These are phyloP conservation scores for Picea glauca DNA, from an alignment of 75 land plant genomes.

Conservation along the genomic window DNA sequence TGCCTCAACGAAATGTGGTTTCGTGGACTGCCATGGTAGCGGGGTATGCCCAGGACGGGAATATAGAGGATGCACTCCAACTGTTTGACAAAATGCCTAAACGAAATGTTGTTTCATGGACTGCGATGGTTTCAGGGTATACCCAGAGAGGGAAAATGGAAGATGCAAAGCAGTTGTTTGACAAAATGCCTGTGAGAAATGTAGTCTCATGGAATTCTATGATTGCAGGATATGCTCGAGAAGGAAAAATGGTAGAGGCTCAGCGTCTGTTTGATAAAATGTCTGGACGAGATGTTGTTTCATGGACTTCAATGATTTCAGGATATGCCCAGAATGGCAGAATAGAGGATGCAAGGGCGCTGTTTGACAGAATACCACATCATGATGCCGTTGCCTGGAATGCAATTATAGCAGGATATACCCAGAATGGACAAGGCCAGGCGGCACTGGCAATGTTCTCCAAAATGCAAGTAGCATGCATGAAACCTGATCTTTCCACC, in stretches of 20 bases:
- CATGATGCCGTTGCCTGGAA: too few species aligned
- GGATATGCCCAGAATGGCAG: too few species aligned
- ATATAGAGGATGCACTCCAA: slow-evolving; percentile 20
- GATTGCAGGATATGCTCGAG: slow-evolving; percentile 44
- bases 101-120: slow-evolving; percentile 14
- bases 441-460: slow-evolving; percentile 30
- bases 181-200: slow-evolving; percentile 17
- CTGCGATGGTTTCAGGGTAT: slow-evolving; percentile 53
- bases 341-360: too few species aligned
- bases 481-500: too few species aligned
- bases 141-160: slow-evolving; percentile 52
- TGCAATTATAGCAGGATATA: too few species aligned
- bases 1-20: too few species aligned
- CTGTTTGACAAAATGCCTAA: slow-evolving; percentile 19
- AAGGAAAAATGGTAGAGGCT: too few species aligned
- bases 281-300: too few species aligned
- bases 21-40: too few species aligned
- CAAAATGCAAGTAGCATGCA: slow-evolving; percentile 20
- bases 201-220: slow-evolving; percentile 53
- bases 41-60: background rate
- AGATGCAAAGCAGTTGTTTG: slow-evolving; percentile 26
- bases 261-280: too few species aligned
- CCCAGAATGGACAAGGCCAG: slow-evolving; percentile 6
- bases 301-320: too few species aligned
- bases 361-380: too few species aligned